Evolutionary conservation across 2,329 filamentous ascomycete species (phyloP).

Genomic region (Dactylellina parvicollis): DNA sequence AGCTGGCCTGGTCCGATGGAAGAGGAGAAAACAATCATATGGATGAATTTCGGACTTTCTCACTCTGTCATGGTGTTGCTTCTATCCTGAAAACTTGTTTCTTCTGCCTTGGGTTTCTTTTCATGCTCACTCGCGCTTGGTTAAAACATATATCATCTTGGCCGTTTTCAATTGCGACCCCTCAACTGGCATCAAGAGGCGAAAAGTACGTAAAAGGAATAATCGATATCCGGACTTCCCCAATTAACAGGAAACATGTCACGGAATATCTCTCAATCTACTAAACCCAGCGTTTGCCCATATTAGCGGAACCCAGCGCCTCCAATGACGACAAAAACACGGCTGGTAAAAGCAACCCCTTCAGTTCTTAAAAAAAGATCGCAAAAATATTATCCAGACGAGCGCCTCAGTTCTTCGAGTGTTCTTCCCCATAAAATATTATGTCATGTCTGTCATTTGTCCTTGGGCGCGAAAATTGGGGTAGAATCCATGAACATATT

Average conservation of each 20-base stretch:
- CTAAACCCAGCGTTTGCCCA: slow-evolving; percentile 22
- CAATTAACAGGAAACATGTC: slow-evolving; percentile 17
- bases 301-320: neutral
- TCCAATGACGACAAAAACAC: slow-evolving; percentile 21
- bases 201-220: too few relatives aligned
- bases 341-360: slow-evolving; percentile 31
- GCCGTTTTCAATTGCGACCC: slow-evolving; percentile 21
- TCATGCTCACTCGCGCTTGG: slow-evolving; percentile 40
- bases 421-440: neutral
- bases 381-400: slow-evolving; percentile 21
- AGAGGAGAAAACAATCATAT: neutral
- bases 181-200: neutral
- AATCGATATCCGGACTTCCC: too few relatives aligned
- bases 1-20: neutral
- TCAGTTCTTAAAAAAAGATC: slow-evolving; percentile 14
- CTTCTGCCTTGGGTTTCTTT: neutral
- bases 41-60: slow-evolving; percentile 9
- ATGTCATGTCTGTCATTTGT: slow-evolving; percentile 13
- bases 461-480: neutral
- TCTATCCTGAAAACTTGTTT: slow-evolving; percentile 7
- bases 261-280: slow-evolving; percentile 3
- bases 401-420: slow-evolving; percentile 8
- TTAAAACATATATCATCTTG: slow-evolving; percentile 2
- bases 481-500: neutral
- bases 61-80: neutral